phyloP scores from a whole-genome alignment of 2,329 filamentous ascomycete species.

The Hypoxylon sp. region DNA sequence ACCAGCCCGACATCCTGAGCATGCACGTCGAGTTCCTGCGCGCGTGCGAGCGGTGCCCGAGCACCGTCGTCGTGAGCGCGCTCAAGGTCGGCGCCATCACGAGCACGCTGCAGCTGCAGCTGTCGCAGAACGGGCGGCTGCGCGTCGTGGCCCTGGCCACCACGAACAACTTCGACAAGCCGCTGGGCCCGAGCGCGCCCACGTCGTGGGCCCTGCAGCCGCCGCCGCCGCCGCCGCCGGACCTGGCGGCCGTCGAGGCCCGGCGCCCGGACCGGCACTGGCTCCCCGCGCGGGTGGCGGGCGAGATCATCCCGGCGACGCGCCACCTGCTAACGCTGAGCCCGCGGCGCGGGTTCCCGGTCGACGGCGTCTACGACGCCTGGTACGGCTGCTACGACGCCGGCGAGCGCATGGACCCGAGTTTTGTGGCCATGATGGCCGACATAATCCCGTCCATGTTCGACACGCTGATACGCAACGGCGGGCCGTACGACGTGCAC shows the following conservation, averaged over 20 bases:
- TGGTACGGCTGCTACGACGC: conserved; percentile 38
- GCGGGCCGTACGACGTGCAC: conserved; percentile 39
- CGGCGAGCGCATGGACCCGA: conserved; percentile 36
- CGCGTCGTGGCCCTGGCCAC: conserved; percentile 37
- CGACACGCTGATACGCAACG: conserved; percentile 41
- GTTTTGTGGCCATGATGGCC: conserved; percentile 40
- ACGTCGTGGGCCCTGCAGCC: conserved; percentile 31
- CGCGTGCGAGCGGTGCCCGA: conserved; percentile 31
- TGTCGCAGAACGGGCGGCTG: conserved; percentile 32
- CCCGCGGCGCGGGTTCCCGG: conserved; percentile 36
- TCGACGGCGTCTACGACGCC: conserved; percentile 34
- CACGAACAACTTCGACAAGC: conserved; percentile 38
- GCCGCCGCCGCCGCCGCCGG: conserved; percentile 33
- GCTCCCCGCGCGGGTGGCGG: conserved; percentile 30
- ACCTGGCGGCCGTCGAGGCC: conserved; percentile 33
- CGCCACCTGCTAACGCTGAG: conserved; percentile 27
- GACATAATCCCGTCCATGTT: conserved; percentile 42
- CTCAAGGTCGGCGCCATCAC: conserved; percentile 35
- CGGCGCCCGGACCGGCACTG: conserved; percentile 35
- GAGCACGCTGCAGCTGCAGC: conserved; percentile 38
- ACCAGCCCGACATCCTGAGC: conserved; percentile 40
- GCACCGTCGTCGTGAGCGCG: conserved; percentile 31
- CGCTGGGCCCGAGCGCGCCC: conserved; percentile 32
- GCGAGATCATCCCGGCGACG: conserved; percentile 38
- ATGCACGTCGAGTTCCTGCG: conserved; percentile 43